phyloP scores from a whole-genome alignment of 257 asterid genomes.

The Hygrophila difformis region DNA sequence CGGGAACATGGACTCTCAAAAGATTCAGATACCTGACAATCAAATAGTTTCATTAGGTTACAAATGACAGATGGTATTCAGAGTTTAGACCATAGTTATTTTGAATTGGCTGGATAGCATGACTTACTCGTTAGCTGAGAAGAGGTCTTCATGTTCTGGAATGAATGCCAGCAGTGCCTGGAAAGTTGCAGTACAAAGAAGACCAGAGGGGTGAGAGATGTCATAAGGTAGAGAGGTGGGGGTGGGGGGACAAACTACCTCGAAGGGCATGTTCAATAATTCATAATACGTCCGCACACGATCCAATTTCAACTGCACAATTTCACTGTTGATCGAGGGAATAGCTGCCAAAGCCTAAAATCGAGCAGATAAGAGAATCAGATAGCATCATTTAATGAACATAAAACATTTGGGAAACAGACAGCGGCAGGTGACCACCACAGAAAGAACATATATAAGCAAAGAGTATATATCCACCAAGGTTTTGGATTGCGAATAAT shows the following conservation, averaged over 20 bases:
- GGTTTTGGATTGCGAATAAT: no score
- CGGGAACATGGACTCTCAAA: slow-evolving; percentile 75
- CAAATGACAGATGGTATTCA: background rate
- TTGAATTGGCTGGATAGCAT: slow-evolving; percentile 2
- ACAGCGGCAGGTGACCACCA: no score
- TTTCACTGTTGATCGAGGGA: slow-evolving; percentile 78
- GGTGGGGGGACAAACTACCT: slow-evolving; percentile 39
- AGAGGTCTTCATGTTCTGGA: slow-evolving; percentile 64
- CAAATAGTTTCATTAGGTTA: background rate
- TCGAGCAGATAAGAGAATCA: slow-evolving; percentile 20
- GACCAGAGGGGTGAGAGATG: background rate
- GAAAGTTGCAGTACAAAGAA: background rate
- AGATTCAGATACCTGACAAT: slow-evolving; percentile 64
- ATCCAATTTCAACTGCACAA: slow-evolving; percentile 72
- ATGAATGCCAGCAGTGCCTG: slow-evolving; percentile 94
- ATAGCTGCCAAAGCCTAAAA: slow-evolving; percentile 87
- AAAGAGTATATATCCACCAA: no score
- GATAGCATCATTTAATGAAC: slow-evolving; percentile 11
- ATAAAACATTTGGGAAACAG: no score
- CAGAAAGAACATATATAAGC: no score
- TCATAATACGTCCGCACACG: slow-evolving; percentile 89
- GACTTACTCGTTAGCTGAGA: slow-evolving; percentile 80
- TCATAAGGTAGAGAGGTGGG: background rate
- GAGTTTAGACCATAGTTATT: background rate
- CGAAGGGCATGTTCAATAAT: slow-evolving; percentile 91